Percentiles rank a stretch among this genome's conserved stretches.
phyloP scores from a whole-genome alignment of 805 yeast genomes.

The Wickerhamomyces mucosus region DNA sequence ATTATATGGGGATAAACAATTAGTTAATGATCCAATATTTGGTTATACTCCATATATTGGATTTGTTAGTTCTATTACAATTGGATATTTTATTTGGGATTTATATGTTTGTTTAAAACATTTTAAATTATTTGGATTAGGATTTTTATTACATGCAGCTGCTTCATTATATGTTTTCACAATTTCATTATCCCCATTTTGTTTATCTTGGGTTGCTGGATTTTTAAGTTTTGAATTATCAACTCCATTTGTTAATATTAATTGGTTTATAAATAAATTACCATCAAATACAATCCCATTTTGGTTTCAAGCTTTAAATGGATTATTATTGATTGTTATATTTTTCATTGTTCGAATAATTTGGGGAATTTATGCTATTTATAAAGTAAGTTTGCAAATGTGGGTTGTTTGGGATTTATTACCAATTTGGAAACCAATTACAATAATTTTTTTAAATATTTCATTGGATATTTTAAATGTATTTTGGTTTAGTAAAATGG shows the following conservation, averaged over 20 bases:
- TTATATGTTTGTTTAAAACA: conserved; percentile 54
- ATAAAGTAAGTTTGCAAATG: conserved; percentile 38
- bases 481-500: conserved; percentile 86
- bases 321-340: conserved; percentile 52
- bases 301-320: conserved; percentile 52
- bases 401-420: conserved; percentile 32
- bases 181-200: conserved; percentile 58
- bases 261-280: conserved; percentile 81
- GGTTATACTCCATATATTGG: conserved; percentile 73
- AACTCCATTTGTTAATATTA: conserved; percentile 89
- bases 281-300: conserved; percentile 59
- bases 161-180: conserved; percentile 72
- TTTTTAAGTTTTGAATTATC: conserved; percentile 82
- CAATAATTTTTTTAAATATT: conserved; percentile 48
- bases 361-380: conserved; percentile 81
- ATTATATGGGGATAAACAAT: conserved; percentile 47
- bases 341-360: conserved; percentile 74
- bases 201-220: conserved; percentile 73
- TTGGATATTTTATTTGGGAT: conserved; percentile 94
- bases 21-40: conserved; percentile 41
- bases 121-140: conserved; percentile 64
- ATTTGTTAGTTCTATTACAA: conserved; percentile 58
- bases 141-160: conserved; percentile 75
- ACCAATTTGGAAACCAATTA: conserved; percentile 37
- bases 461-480: conserved; percentile 61